Base-by-base conservation (phyloP, 2,329 filamentous ascomycete genomes). In the Diaporthe velutina region DNA sequence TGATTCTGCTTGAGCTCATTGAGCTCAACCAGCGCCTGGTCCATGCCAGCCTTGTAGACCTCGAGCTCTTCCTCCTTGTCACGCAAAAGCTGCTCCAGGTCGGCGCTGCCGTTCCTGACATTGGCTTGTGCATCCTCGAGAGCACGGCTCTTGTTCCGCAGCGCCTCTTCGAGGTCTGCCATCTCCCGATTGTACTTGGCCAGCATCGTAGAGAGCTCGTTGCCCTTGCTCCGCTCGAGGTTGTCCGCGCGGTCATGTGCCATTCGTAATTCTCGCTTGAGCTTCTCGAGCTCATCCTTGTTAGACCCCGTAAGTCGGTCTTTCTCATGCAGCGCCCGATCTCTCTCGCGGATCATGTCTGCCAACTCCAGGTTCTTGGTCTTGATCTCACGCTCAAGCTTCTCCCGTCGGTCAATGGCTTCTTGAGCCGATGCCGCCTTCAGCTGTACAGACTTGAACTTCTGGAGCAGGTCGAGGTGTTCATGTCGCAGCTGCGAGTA, bases 291-390 rank as follows among this genome's bases (percentile, higher is more conserved):
- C 82, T 99, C 97, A 74, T 99, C 97, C 81, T 95, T 96, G 84
- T 96, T 96, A 71, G 92, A 94, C 67, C 97, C 97, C 70, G 88
- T 91, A n/a, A 93, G 86, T 73, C 97, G 92, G 82, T 99, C 97
- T 83, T 96, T 95, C 77, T 99, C 97, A 81, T 98, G 95, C 70
- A 98, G 85, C 40, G 97, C 97, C 77, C 97, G 92, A 81, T 99
- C 97, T 79, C 97, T 91, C 86, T 99, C 97, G 57, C 97, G 92
- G 78, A 99, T 99, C 97, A 99, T 98, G 83, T 98, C 95, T 42
- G 97, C 97, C 76, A 99, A 86, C 84, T 99, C 97, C n/a, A 99
- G 88, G 82, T 99, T 99, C 90, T 99, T 99, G 40, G 96, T 98
- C 90, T 99, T 99, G 83, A 99, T 94, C 85, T 99, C 97, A 45